Evolutionary conservation across 352 stramenopile species (phyloP).

Genomic region (Phytophthora pini): DNA sequence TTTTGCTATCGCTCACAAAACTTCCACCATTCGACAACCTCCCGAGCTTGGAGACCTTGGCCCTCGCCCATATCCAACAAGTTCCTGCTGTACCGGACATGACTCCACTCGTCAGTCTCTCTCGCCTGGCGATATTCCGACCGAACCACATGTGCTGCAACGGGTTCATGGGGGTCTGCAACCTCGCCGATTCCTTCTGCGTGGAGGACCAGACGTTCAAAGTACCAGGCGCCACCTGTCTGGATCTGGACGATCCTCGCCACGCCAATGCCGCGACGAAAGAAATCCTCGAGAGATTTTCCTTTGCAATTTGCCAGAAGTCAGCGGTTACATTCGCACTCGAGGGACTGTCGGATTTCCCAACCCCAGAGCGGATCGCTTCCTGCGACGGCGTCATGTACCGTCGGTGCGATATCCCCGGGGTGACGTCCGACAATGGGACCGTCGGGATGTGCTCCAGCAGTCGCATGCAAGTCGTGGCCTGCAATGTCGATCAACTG

Average conservation of each 20-base stretch:
- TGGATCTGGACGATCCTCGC: slow-evolving; percentile 12
- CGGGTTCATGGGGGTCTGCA: slow-evolving; percentile 24
- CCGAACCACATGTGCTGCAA: slow-evolving; percentile 36
- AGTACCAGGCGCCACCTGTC: slow-evolving; percentile 17
- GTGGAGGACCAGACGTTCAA: slow-evolving; percentile 6
- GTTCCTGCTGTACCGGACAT: slow-evolving; percentile 24
- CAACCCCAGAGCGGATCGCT: slow-evolving; percentile 6
- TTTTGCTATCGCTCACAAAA: slow-evolving; percentile 21
- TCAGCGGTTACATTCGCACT: slow-evolving; percentile 12
- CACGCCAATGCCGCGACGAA: slow-evolving; percentile 11
- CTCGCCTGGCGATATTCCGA: slow-evolving; percentile 19
- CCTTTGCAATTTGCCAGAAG: slow-evolving; percentile 17
- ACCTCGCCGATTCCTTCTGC: slow-evolving; percentile 24
- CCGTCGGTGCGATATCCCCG: slow-evolving; percentile 28
- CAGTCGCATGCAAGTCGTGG: slow-evolving; percentile 34
- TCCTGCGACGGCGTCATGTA: slow-evolving; percentile 23
- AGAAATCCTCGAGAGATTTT: slow-evolving; percentile 15
- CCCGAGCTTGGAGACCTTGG: slow-evolving; percentile 16
- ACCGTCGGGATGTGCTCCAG: slow-evolving; percentile 33
- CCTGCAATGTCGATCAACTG: slow-evolving; percentile 25
- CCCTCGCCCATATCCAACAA: slow-evolving; percentile 18
- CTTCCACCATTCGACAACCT: slow-evolving; percentile 21
- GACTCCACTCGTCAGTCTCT: slow-evolving; percentile 18
- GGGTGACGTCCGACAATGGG: slow-evolving; percentile 10
- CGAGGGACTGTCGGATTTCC: slow-evolving; percentile 15